These are phyloP conservation scores for Skeletonema menzelii DNA, from an alignment of 108 stramenopile species.

Conservation along the genomic window DNA sequence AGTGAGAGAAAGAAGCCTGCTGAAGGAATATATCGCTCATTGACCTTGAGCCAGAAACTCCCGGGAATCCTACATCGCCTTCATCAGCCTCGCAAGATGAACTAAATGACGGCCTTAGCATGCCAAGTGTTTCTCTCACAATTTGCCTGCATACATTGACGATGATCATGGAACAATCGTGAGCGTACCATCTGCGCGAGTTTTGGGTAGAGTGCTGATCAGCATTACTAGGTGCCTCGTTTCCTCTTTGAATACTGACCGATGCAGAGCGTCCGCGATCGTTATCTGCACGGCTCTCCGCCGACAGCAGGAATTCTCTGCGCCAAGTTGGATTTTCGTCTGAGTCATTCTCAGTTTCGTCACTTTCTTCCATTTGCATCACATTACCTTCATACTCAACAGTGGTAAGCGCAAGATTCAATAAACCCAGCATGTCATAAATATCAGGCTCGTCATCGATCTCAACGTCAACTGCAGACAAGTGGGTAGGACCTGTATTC, in stretches of 20 bases:
- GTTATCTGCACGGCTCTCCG: conserved; percentile 31
- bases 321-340: conserved; percentile 55
- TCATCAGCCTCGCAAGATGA: conserved; percentile 3
- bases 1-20: conserved; percentile 7
- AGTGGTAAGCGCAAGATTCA: conserved; percentile 75
- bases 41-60: conserved; percentile 29
- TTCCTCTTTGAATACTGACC: conserved; percentile 6
- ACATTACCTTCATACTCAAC: conserved; percentile 84
- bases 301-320: conserved; percentile 62
- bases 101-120: conserved; percentile 50
- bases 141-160: conserved; percentile 76
- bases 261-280: conserved; percentile 6
- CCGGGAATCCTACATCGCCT: conserved; percentile 8
- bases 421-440: conserved; percentile 75
- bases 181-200: conserved; percentile 78
- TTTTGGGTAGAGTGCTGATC: conserved; percentile 48
- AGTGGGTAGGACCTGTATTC: neutral
- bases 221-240: neutral
- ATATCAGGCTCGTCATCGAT: conserved; percentile 56
- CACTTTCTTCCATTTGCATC: conserved; percentile 39
- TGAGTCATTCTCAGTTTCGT: conserved; percentile 18
- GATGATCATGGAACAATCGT: conserved; percentile 77
- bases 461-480: conserved; percentile 21
- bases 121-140: conserved; percentile 65
- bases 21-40: conserved; percentile 29